A percentile compares a stretch with the other conserved stretches of the same genome.
phyloP scores from a whole-genome alignment of 257 asterid genomes.

The Forsythia suspensa region DNA sequence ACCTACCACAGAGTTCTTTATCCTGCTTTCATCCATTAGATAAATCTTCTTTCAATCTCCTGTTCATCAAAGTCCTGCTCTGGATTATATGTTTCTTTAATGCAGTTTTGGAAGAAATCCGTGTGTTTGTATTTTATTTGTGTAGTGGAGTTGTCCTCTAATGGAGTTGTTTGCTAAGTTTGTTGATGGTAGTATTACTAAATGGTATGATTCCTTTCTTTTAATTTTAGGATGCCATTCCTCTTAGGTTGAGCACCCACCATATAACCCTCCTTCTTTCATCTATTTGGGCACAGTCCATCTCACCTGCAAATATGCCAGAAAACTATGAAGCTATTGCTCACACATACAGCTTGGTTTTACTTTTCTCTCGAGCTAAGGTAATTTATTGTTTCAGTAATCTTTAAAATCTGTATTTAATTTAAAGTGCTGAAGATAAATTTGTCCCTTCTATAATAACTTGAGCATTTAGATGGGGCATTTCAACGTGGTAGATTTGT shows the following conservation, averaged over 20 bases:
- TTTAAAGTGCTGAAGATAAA: background rate
- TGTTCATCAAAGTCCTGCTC: background rate
- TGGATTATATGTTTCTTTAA: background rate
- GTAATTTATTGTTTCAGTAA: slow-evolving; percentile 37
- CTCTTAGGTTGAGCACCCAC: slow-evolving; percentile 91
- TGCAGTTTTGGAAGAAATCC: background rate
- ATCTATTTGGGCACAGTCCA: slow-evolving; percentile 82
- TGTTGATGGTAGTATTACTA: background rate
- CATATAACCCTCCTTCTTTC: slow-evolving; percentile 80
- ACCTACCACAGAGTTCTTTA: background rate
- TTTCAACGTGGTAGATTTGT: background rate
- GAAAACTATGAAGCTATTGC: slow-evolving; percentile 96
- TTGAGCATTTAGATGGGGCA: background rate
- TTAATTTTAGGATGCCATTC: slow-evolving; percentile 58
- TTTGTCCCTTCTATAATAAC: background rate
- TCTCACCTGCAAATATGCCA: slow-evolving; percentile 80
- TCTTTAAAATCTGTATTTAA: background rate
- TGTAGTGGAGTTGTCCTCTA: background rate
- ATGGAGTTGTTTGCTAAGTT: background rate
- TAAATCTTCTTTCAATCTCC: background rate
- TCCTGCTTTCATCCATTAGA: background rate
- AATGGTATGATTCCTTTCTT: slow-evolving; percentile 11
- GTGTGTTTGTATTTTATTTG: background rate
- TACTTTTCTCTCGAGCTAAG: slow-evolving; percentile 90
- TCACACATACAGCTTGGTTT: slow-evolving; percentile 82